Evolutionary conservation across 306 rosid species (phyloP).

Genomic region (Acacia melanoxylon): DNA sequence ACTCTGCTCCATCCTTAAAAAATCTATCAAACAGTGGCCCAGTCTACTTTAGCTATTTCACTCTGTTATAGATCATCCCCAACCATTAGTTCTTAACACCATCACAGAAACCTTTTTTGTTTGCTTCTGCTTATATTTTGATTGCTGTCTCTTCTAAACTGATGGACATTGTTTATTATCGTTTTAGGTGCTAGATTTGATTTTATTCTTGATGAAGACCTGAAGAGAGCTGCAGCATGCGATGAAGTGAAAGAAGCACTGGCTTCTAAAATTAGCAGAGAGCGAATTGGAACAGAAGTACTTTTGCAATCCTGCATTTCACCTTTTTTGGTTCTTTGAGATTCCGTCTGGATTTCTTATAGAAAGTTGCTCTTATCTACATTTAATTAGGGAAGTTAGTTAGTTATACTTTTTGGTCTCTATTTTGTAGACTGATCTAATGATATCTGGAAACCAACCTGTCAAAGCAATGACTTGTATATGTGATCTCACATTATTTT

Average conservation of each 20-base stretch:
- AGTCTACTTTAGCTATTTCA: not conserved
- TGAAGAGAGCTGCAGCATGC: constrained; percentile 83
- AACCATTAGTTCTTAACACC: not conserved
- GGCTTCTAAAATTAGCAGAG: constrained; percentile 84
- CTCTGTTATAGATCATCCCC: not conserved
- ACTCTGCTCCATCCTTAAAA: not conserved
- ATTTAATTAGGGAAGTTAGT: not conserved
- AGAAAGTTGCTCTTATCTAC: constrained; percentile 10
- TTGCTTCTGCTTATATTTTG: not conserved
- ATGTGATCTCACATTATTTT: constrained; percentile 68
- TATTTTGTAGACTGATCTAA: constrained; percentile 64
- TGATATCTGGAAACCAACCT: constrained; percentile 83
- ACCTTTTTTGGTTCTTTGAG: not conserved
- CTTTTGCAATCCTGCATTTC: constrained; percentile 16
- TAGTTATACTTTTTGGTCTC: constrained; percentile 14
- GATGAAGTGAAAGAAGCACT: constrained; percentile 85
- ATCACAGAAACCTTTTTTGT: constrained; percentile 9
- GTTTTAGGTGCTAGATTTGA: constrained; percentile 82
- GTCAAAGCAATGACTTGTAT: constrained; percentile 77
- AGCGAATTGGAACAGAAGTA: constrained; percentile 91
- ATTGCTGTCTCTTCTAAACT: constrained; percentile 23
- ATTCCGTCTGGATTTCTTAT: constrained; percentile 18
- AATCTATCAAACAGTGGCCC: not conserved
- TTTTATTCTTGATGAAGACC: constrained; percentile 71
- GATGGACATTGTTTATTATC: constrained; percentile 17